phyloP scores from a whole-genome alignment of 192 early-diverging fungal genomes.

The Podila horticola region DNA sequence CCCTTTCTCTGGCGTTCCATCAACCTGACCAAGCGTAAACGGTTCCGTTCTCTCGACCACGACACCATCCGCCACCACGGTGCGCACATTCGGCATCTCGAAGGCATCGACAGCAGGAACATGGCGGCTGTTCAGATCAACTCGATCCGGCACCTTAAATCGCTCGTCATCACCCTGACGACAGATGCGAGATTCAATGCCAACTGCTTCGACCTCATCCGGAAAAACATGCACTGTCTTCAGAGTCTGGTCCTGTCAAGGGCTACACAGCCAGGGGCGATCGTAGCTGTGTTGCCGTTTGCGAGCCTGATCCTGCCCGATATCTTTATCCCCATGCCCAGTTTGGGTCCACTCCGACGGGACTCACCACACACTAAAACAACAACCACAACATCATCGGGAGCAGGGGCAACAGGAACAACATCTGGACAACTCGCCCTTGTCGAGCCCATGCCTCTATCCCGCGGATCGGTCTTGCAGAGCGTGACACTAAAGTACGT shows the following conservation, averaged over 20 bases:
- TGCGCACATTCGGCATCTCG: neutral
- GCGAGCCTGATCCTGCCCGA: neutral
- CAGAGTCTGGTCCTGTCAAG: neutral
- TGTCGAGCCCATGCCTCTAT: neutral
- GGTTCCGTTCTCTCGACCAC: neutral
- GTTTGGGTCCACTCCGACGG: too few species aligned
- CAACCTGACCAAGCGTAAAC: neutral
- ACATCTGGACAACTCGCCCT: neutral
- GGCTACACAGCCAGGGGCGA: neutral
- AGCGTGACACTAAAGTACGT: neutral
- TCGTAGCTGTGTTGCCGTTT: neutral
- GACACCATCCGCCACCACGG: neutral
- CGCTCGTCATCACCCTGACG: neutral
- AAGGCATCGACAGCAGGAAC: neutral
- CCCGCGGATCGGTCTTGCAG: neutral
- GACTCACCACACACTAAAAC: neutral
- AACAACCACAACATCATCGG: neutral
- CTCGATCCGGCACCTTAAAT: neutral
- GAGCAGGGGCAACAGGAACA: neutral
- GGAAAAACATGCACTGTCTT: neutral
- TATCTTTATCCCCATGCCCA: neutral
- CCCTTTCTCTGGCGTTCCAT: neutral
- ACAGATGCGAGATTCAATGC: neutral
- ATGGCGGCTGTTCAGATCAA: neutral
- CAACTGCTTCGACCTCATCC: conserved; percentile 1